Conservation (phyloP, 2,329 filamentous ascomycete genomes). For the Lasiodiplodia gonubiensis region DNA sequence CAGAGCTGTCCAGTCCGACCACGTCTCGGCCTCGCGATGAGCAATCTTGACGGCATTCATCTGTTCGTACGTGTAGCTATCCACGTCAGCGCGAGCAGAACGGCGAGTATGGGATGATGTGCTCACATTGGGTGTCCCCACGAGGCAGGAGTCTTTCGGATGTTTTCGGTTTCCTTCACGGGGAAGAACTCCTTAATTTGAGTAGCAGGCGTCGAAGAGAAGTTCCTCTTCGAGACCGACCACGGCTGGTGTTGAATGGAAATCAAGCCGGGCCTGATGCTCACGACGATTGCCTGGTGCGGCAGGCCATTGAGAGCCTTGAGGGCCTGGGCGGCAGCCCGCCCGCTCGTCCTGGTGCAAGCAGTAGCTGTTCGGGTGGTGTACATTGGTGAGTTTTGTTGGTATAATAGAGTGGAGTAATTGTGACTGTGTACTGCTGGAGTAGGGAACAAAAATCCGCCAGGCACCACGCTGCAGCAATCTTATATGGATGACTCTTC, state of each 20-base stretch:
- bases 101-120: not conserved
- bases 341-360: constrained; percentile 3
- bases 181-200: constrained; percentile 55
- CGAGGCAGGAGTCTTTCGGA: constrained; percentile 54
- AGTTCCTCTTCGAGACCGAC: constrained; percentile 41
- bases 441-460: not conserved
- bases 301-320: constrained; percentile 37
- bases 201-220: constrained; percentile 46
- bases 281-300: constrained; percentile 28
- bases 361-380: constrained; percentile 17
- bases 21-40: constrained; percentile 74
- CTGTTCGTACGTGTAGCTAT: constrained; percentile 75
- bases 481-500: constrained; percentile 22
- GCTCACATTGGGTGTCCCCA: constrained; percentile 56
- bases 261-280: constrained; percentile 35
- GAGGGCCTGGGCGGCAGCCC: constrained; percentile 29
- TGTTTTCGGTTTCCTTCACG: constrained; percentile 50
- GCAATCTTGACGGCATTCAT: constrained; percentile 76
- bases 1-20: constrained; percentile 80
- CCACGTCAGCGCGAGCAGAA: not conserved
- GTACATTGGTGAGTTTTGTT: constrained; percentile 22
- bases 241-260: constrained; percentile 35
- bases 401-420: not conserved
- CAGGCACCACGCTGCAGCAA: constrained; percentile 11
- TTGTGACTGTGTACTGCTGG: not conserved